Percentiles rank a stretch among this genome's conserved stretches.
phyloP scores from a whole-genome alignment of 768 basidiomycete genomes.

The Lactifluus volemus region DNA sequence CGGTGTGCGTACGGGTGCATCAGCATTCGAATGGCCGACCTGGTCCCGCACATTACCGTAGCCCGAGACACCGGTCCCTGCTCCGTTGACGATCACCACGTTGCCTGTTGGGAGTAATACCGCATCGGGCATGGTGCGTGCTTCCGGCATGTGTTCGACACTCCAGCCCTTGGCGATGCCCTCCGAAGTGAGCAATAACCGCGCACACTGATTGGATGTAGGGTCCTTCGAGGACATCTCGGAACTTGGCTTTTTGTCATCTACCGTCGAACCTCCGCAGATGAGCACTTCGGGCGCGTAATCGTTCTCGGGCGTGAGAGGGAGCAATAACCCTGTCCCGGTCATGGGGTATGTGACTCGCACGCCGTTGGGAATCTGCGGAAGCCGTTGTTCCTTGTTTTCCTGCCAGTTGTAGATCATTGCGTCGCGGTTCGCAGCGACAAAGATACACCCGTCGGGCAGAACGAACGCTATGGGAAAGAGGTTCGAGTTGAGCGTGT shows the following conservation, averaged over 20 bases:
- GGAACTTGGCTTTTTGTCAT: constrained; percentile 50
- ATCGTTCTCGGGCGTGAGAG: constrained; percentile 50
- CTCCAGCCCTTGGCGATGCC: constrained; percentile 67
- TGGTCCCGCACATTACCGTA: constrained; percentile 66
- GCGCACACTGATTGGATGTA: constrained; percentile 66
- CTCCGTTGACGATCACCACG: constrained; percentile 71
- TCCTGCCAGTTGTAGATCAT: constrained; percentile 71
- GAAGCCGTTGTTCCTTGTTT: constrained; percentile 54
- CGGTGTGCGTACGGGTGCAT: constrained; percentile 57
- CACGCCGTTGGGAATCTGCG: constrained; percentile 64
- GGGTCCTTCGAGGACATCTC: constrained; percentile 63
- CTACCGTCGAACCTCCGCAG: constrained; percentile 66
- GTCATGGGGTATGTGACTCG: constrained; percentile 82
- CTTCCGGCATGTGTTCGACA: constrained; percentile 64
- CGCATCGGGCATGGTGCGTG: constrained; percentile 73
- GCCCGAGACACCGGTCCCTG: constrained; percentile 61
- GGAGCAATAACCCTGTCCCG: constrained; percentile 65
- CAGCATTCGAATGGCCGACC: constrained; percentile 72
- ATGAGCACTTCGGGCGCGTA: constrained; percentile 64
- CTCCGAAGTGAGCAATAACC: constrained; percentile 53
- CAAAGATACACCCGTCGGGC: constrained; percentile 61
- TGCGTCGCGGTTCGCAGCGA: constrained; percentile 71
- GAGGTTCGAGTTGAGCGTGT: constrained; percentile 74
- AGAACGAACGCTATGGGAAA: constrained; percentile 71
- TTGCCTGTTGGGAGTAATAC: constrained; percentile 72